phyloP scores from a whole-genome alignment of 352 stramenopile genomes.

The Elongisporangium undulatum region DNA sequence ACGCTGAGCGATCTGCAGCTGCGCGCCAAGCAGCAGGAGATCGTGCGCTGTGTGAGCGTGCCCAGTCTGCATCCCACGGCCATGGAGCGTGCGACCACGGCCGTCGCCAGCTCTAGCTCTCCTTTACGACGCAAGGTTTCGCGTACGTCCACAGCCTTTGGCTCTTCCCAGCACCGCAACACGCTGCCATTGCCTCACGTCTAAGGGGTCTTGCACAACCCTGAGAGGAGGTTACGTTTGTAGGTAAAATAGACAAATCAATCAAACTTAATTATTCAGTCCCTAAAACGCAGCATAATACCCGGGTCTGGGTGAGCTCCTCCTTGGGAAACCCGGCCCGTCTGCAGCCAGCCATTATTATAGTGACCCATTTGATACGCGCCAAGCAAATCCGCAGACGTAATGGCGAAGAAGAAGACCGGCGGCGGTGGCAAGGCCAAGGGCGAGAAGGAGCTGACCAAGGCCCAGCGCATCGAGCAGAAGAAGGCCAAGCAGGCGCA shows the following conservation, averaged over 20 bases:
- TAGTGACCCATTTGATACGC: not conserved
- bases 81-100: constrained; percentile 38
- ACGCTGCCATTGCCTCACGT: not conserved
- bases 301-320: not conserved
- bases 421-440: constrained; percentile 34
- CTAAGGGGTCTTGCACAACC: not conserved
- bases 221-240: not conserved
- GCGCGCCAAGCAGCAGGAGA: constrained; percentile 25
- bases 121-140: not conserved
- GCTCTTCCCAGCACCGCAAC: not conserved
- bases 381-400: not conserved
- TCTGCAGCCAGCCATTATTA: not conserved
- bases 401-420: constrained; percentile 73
- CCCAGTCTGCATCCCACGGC: constrained; percentile 46
- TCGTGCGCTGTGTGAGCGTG: constrained; percentile 48
- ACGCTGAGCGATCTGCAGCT: constrained; percentile 20
- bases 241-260: not conserved
- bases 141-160: not conserved
- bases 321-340: not conserved
- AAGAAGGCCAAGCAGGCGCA: constrained; percentile 83
- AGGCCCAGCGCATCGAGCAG: constrained; percentile 66
- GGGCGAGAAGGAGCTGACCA: constrained; percentile 62
- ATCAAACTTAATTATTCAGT: too few species aligned
- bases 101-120: not conserved
- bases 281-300: not conserved